A percentile compares a stretch with the other conserved stretches of the same genome.
Evolutionary conservation across 2,329 filamentous ascomycete species (phyloP).

Genomic region (Colletotrichum lindemuthianum): DNA sequence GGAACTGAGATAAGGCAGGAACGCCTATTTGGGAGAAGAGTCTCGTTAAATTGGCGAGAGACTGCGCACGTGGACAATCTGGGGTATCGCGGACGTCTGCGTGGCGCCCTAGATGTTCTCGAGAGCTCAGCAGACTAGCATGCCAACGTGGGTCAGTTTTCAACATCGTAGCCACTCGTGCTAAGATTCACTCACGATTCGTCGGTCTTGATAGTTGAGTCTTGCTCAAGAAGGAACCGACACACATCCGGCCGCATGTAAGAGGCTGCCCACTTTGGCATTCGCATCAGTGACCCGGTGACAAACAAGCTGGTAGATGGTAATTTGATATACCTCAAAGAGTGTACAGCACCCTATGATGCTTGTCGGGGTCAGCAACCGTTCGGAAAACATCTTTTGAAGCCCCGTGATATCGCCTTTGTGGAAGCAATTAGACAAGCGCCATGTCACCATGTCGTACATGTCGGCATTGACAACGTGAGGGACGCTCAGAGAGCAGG

Average conservation of each 20-base stretch:
- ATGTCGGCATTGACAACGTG: neutral
- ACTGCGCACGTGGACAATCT: neutral
- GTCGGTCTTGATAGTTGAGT: neutral
- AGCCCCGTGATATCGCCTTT: neutral
- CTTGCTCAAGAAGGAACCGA: conserved; percentile 1
- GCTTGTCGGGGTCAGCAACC: neutral
- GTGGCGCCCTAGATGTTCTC: neutral
- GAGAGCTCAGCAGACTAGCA: neutral
- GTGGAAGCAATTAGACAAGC: neutral
- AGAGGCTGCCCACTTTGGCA: neutral
- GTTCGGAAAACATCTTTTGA: neutral
- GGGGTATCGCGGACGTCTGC: neutral
- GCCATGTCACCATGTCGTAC: neutral
- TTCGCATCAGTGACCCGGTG: neutral
- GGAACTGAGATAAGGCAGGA: neutral
- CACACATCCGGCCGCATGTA: conserved; percentile 2
- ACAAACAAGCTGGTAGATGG: neutral
- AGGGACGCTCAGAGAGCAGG: neutral
- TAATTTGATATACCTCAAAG: neutral
- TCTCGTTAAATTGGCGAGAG: neutral
- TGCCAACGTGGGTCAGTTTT: neutral
- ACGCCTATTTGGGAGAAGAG: neutral
- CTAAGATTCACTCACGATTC: neutral
- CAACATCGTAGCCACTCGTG: neutral
- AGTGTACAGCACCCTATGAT: neutral